Base-by-base conservation (phyloP, 2,329 filamentous ascomycete species). In the Hortaea werneckii region DNA sequence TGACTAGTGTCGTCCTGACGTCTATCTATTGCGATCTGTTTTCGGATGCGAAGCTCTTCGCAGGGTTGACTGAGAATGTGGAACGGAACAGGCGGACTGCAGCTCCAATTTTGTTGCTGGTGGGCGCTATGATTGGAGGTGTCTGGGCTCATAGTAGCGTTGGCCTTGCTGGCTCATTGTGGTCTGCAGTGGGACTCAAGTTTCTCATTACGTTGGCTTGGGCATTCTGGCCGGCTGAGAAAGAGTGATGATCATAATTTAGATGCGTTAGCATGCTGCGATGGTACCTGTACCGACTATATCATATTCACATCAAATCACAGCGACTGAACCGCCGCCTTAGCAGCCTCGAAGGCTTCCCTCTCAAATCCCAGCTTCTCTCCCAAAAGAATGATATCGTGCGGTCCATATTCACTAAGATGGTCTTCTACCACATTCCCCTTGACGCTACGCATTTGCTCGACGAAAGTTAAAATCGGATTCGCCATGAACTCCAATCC, bases 1-100 rank as follows among this genome's bases (percentile, higher is more conserved):
- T 90, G 13, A 88, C 85, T 0, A 87, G 82, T 50, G 85, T 88
- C 11, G 86, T 89, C 3, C 65, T 92, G 48, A 90, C 86, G 1
- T 87, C 83, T 60, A 80, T 86, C 50, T 90, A 89, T 67, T 88
- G 84, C 59, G 86, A 90, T 61, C 59, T 90, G 13, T 87, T 87
- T 54, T 83, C 80, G 1, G 83, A 87, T 56, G 66, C 71, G 7
- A 67, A 70, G 6, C 50, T 80, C n/a, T 62, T 77, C 4, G 62
- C 62, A 1, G 57, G 56, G 1, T 49, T 67, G 1, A 49, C 62
- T 9, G 57, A 62, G 1, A 75, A 78, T 46, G 61, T 69, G 0
- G 76, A 79, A 58, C 64, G 77, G 41, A 77, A 78, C 58, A 65
- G 74, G 42, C 66, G 77, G 40, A 57, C 67, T 1, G 69, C 66